Percentiles rank a stretch among this genome's conserved stretches.
Conservation (phyloP, 345 rosid species). For the Bruguiera parviflora region DNA sequence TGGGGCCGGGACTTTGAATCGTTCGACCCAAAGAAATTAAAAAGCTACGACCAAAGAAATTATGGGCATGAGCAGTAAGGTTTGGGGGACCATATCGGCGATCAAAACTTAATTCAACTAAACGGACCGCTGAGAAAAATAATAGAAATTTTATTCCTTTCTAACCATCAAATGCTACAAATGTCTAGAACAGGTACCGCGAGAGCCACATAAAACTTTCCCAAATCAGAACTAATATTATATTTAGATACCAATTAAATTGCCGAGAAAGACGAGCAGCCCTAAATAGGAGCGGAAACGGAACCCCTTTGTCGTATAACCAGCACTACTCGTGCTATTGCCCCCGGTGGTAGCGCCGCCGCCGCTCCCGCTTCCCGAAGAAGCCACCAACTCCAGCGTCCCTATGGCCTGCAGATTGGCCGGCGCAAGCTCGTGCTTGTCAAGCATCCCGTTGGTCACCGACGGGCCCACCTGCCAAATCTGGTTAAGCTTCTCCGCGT, state of each 20-base stretch:
- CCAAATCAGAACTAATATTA: neutral
- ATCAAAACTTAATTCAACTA: too few relatives aligned
- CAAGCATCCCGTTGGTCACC: constrained; percentile 15
- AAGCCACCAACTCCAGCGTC: constrained; percentile 7
- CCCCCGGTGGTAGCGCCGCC: neutral
- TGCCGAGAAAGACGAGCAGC: constrained; percentile 7
- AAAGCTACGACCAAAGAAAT: constrained; percentile 2
- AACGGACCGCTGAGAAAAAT: too few relatives aligned
- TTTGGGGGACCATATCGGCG: too few relatives aligned
- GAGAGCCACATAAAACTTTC: neutral
- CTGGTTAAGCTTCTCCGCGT: constrained; percentile 14
- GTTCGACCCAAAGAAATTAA: too few relatives aligned
- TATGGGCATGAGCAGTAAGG: constrained; percentile 7
- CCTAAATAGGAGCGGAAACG: constrained; percentile 9
- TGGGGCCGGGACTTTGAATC: too few relatives aligned
- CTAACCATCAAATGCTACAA: neutral
- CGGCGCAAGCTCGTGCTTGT: constrained; percentile 5
- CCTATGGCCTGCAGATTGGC: constrained; percentile 7
- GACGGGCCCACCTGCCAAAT: constrained; percentile 30
- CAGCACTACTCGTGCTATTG: neutral
- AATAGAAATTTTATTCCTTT: neutral
- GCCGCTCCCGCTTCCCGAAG: neutral
- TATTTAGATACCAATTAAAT: neutral
- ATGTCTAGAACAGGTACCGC: neutral
- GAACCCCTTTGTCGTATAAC: constrained; percentile 7